phyloP scores from a whole-genome alignment of 176 grass and related monocot species.

The Aechmea fasciata region DNA sequence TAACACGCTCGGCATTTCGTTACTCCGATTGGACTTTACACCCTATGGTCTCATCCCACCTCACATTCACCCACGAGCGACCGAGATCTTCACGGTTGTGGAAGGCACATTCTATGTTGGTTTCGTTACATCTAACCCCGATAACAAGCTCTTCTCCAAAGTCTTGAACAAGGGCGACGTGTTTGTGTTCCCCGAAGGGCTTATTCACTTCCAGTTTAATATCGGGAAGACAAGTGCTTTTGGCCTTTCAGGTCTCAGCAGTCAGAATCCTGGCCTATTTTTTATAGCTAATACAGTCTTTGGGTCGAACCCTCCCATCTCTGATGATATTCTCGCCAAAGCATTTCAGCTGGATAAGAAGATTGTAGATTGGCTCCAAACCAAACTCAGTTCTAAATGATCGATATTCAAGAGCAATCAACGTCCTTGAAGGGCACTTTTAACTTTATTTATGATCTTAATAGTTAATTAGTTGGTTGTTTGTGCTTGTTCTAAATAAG shows the following conservation, averaged over 20 bases:
- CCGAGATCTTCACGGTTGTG: conserved; percentile 20
- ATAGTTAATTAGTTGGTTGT: no score
- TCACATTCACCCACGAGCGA: conserved; percentile 28
- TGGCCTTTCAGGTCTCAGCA: conserved; percentile 20
- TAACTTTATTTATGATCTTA: no score
- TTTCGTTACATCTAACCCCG: conserved; percentile 18
- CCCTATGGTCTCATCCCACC: conserved; percentile 26
- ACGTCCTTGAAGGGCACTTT: neutral
- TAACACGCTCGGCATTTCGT: conserved; percentile 25
- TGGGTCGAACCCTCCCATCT: conserved; percentile 11
- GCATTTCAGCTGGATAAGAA: conserved; percentile 19
- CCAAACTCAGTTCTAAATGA: conserved; percentile 10
- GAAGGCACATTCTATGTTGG: conserved; percentile 30
- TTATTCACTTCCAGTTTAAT: conserved; percentile 33
- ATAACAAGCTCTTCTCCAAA: conserved; percentile 31
- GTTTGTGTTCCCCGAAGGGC: conserved; percentile 31
- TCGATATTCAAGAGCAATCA: no score
- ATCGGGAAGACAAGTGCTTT: neutral
- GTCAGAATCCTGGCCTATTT: conserved; percentile 25
- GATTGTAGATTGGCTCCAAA: conserved; percentile 21
- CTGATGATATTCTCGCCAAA: conserved; percentile 3
- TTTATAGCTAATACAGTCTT: conserved; percentile 13
- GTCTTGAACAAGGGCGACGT: conserved; percentile 31
- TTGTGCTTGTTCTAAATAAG: no score
- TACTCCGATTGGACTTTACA: conserved; percentile 28